phyloP scores from a whole-genome alignment of 1,284 basidiomycete genomes.

The Boletus calvinii region DNA sequence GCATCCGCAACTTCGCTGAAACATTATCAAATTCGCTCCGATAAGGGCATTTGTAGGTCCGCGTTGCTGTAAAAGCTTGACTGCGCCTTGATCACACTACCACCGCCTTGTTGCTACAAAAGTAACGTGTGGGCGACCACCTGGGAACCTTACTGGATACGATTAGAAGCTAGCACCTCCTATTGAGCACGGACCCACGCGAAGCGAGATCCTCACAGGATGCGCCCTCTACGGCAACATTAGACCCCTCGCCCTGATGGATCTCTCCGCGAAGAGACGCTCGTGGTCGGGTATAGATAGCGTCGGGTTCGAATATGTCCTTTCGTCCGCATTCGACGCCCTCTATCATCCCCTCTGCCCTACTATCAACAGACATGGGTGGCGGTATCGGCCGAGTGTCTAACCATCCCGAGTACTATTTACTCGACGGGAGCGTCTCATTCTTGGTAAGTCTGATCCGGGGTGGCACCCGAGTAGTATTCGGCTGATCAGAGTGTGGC shows the following conservation, averaged over 20 bases:
- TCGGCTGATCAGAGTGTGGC: constrained; percentile 9
- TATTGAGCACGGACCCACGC: background rate
- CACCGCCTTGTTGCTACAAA: background rate
- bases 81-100: constrained; percentile 11
- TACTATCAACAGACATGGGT: constrained; percentile 11
- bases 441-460: constrained; percentile 21
- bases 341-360: background rate
- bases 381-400: constrained; percentile 12
- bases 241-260: constrained; percentile 9
- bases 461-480: background rate
- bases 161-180: background rate
- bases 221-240: background rate
- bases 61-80: constrained; percentile 16
- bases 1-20: constrained; percentile 11
- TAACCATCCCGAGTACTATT: constrained; percentile 15
- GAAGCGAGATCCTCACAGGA: constrained; percentile 15
- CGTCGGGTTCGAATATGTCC: background rate
- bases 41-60: constrained; percentile 23
- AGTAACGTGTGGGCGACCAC: background rate
- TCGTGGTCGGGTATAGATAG: constrained; percentile 25
- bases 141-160: constrained; percentile 1
- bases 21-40: constrained; percentile 4
- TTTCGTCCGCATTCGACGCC: background rate
- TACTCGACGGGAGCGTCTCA: constrained; percentile 20
- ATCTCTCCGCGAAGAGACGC: constrained; percentile 22